phyloP scores from a whole-genome alignment of 2,329 filamentous ascomycete genomes.

The Polychaeton citri region DNA sequence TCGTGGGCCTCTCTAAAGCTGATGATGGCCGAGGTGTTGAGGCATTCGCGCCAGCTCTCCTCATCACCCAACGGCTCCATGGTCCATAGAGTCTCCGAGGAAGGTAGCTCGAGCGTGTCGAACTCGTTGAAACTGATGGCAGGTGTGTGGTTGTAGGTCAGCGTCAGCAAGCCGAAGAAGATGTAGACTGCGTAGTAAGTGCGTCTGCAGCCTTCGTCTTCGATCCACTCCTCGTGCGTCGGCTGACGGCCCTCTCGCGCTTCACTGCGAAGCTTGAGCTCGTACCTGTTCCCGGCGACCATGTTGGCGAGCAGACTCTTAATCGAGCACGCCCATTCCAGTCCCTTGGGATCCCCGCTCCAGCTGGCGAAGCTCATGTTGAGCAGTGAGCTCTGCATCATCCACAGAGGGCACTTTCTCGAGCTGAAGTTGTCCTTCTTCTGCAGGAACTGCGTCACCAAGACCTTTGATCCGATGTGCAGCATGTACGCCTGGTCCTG shows the following conservation, averaged over 20 bases:
- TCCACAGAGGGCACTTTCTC: constrained; percentile 91
- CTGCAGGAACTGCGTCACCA: constrained; percentile 92
- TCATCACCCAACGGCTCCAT: constrained; percentile 60
- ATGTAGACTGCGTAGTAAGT: constrained; percentile 99
- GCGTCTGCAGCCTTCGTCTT: constrained; percentile 88
- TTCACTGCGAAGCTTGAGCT: constrained; percentile 85
- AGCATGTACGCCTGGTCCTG: constrained; percentile 94
- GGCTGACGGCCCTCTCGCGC: constrained; percentile 65
- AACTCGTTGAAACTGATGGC: constrained; percentile 98
- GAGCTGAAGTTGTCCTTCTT: constrained; percentile 99
- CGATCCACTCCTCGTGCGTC: constrained; percentile 81
- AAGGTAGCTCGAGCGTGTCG: constrained; percentile 81
- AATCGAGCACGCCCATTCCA: constrained; percentile 98
- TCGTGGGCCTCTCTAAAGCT: constrained; percentile 93
- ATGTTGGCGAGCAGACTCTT: constrained; percentile 97
- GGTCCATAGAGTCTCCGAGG: constrained; percentile 91
- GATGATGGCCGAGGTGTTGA: constrained; percentile 56
- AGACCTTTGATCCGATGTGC: constrained; percentile 92
- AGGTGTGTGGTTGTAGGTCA: constrained; percentile 96
- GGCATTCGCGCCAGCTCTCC: constrained; percentile 67
- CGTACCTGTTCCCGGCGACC: constrained; percentile 94
- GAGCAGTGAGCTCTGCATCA: constrained; percentile 89
- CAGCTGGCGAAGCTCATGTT: constrained; percentile 99
- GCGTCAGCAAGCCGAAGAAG: constrained; percentile 87
- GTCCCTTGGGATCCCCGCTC: constrained; percentile 93